Percentiles rank a stretch among this genome's conserved stretches.
Conservation (phyloP, 2,329 filamentous ascomycete genomes). For the Sporothrix humicola region DNA sequence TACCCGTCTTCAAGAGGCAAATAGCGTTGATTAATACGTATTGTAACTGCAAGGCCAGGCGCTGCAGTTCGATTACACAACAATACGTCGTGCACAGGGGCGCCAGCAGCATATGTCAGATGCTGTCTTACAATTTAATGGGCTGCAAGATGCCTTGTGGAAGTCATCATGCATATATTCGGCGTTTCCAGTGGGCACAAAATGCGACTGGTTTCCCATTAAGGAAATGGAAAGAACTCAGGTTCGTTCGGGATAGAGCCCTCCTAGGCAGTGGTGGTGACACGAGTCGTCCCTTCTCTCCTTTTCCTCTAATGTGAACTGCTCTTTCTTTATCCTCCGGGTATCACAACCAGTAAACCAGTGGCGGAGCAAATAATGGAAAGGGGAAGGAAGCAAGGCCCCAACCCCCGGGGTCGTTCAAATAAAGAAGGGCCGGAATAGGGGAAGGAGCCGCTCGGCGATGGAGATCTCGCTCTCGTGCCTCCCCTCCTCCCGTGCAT, state of each 20-base stretch:
- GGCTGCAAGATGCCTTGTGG: background rate
- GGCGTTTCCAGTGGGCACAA: too few relatives aligned
- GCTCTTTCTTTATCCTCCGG: background rate
- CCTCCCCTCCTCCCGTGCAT: background rate
- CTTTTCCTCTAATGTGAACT: background rate
- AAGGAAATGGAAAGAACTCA: slow-evolving; percentile 2
- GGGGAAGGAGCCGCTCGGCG: slow-evolving; percentile 16
- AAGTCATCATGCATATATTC: too few relatives aligned
- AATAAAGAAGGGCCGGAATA: slow-evolving; percentile 1
- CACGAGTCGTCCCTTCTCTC: slow-evolving; percentile 10
- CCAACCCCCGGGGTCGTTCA: slow-evolving; percentile 1
- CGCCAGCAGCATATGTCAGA: background rate
- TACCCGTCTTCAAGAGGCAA: background rate
- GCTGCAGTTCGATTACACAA: background rate
- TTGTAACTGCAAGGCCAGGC: background rate
- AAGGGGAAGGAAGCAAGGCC: background rate
- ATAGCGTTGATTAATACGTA: slow-evolving; percentile 2
- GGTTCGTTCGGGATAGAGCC: background rate
- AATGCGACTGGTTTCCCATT: background rate
- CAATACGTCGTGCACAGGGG: slow-evolving; percentile 1
- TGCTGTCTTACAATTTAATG: background rate
- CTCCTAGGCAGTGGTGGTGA: background rate
- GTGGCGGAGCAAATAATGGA: slow-evolving; percentile 11
- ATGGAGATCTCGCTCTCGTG: slow-evolving; percentile 8
- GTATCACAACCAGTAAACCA: background rate